phyloP scores from a whole-genome alignment of 2,329 filamentous ascomycete genomes.

The Amesomyces nigricolor region DNA sequence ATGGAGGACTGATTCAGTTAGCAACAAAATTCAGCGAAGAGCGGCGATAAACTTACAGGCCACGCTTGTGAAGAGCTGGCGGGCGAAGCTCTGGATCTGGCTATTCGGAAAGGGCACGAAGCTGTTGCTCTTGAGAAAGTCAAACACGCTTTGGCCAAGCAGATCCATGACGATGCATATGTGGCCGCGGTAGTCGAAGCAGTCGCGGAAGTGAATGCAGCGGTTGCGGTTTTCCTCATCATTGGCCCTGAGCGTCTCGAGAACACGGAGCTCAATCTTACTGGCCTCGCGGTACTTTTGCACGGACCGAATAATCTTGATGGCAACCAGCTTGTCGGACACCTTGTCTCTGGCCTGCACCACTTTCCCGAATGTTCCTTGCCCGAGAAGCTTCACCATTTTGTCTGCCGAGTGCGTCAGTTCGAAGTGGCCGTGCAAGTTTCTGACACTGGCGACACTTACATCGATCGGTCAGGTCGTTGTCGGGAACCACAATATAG shows the following conservation, averaged over 20 bases:
- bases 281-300: conserved; percentile 97
- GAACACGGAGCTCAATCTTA: conserved; percentile 85
- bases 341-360: conserved; percentile 82
- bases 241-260: conserved; percentile 87
- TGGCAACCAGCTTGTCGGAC: conserved; percentile 73
- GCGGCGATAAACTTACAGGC: conserved; percentile 64
- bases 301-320: conserved; percentile 97
- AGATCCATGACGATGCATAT: conserved; percentile 79
- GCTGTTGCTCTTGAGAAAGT: conserved; percentile 90
- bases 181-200: conserved; percentile 94
- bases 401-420: conserved; percentile 54
- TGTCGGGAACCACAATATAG: conserved; percentile 87
- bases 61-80: conserved; percentile 95
- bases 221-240: conserved; percentile 89
- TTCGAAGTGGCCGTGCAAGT: not conserved
- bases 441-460: conserved; percentile 37
- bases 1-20: conserved; percentile 65
- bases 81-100: conserved; percentile 94
- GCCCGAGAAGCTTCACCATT: conserved; percentile 83
- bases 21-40: conserved; percentile 1
- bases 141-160: conserved; percentile 93
- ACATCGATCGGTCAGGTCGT: conserved; percentile 85
- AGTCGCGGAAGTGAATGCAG: conserved; percentile 93
- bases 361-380: conserved; percentile 97
- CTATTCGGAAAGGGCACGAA: conserved; percentile 98